Percentiles rank a stretch among this genome's conserved stretches.
Evolutionary conservation across 176 grass and related monocot genomes (phyloP).

Genomic region (Lolium perenne): DNA sequence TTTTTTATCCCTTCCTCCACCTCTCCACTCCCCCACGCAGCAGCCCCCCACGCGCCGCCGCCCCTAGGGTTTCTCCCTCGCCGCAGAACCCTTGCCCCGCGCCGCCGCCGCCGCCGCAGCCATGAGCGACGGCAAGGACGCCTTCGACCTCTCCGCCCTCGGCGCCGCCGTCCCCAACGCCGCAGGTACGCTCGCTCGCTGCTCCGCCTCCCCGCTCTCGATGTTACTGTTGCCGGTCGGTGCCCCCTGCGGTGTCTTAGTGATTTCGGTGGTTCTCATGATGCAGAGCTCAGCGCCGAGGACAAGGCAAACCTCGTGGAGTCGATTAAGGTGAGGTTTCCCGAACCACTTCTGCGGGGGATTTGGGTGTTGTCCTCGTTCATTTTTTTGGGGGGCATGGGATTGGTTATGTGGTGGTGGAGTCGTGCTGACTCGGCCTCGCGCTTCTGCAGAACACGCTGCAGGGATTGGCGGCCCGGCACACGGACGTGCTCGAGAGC

Average conservation of each 20-base stretch:
- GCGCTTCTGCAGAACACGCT: constrained; percentile 61
- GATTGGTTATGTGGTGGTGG: not conserved
- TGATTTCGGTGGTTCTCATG: constrained; percentile 22
- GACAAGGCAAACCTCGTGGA: constrained; percentile 72
- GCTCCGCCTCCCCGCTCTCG: not conserved
- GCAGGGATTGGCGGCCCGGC: constrained; percentile 69
- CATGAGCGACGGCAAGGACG: constrained; percentile 78
- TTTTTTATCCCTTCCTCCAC: constrained; percentile 51
- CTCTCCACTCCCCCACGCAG: not conserved
- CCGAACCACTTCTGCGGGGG: not conserved
- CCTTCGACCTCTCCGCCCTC: constrained; percentile 72
- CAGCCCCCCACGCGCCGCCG: constrained; percentile 18
- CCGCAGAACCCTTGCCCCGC: constrained; percentile 41
- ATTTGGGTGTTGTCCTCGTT: not conserved
- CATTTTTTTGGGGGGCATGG: not conserved
- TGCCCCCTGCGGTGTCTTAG: constrained; percentile 7
- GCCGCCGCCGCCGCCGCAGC: not conserved
- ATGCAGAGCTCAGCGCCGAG: constrained; percentile 69
- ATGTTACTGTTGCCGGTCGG: not conserved
- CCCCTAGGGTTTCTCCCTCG: constrained; percentile 74
- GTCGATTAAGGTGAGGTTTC: constrained; percentile 68
- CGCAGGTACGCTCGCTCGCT: constrained; percentile 28
- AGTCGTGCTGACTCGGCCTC: constrained; percentile 28
- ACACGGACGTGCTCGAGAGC: constrained; percentile 64
- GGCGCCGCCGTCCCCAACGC: constrained; percentile 61